Evolutionary conservation across 768 basidiomycete species (phyloP), one percentile per base, ranked within the genome.

Genomic region (Tulasnella sp.): DNA sequence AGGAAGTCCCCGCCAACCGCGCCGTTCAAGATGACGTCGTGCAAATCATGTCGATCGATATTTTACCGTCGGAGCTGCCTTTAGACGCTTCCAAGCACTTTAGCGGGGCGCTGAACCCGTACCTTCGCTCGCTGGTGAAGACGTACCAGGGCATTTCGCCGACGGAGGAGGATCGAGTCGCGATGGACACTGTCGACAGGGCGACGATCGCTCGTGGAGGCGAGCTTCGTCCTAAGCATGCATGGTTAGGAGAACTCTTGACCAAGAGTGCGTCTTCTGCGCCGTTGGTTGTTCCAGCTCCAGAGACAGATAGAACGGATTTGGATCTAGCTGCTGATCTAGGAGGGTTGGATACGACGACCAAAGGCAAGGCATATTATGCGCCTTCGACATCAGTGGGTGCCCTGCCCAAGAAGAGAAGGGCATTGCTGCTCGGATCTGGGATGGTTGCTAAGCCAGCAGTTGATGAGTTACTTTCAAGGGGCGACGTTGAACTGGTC

Each of bases 391-490:
- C 71, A 0, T 49, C 39, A 6, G 7, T 8, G 3, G 71, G 38
- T 1, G 71, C 71, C 14, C 25, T 39, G 15, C 71, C 36, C 14
- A 74, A 76, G 71, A 91, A 91, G 84, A 88, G 86, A 79, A 83
- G 80, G 77, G 87, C 96, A 0, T 82, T 98, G 40, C 85, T 97
- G 80, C 86, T 98, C 1, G 96, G 96, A 9, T 94, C 93, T 74
- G 96, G 96, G n/a, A 94, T 97, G 90, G 96, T 98, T 25, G 94
- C 95, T 5, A 91, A 91, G 2, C 96, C 96, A 19, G 93, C 93
- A 0, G 90, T 94, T 3, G 88, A 92, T 72, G 88, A 91, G 80
- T 86, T 97, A 70, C 87, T 88, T 58, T 85, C 85, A 78, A 84
- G 89, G 75, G 79, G 81, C 0, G 91, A 93, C 78, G 83, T 96